These are phyloP conservation scores for Cicer cuneatum DNA, from an alignment of 306 rosid genomes.

Conservation along the genomic window DNA sequence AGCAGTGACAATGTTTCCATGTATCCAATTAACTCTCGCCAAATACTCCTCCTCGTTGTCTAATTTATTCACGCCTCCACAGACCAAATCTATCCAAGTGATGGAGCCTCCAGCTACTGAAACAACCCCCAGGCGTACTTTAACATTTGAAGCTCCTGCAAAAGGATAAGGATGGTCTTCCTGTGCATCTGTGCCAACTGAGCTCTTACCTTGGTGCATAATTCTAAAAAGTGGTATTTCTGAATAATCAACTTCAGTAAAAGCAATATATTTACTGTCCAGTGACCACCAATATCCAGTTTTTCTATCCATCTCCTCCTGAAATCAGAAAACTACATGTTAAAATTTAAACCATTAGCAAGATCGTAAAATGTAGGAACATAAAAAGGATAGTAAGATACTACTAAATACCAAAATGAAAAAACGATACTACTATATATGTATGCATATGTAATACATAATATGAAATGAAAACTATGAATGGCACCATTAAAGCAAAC, in stretches of 20 bases:
- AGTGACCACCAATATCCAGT: slow-evolving; percentile 98
- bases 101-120: slow-evolving; percentile 68
- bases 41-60: slow-evolving; percentile 78
- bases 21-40: slow-evolving; percentile 96
- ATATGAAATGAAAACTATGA: neutral
- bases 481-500: neutral
- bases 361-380: neutral
- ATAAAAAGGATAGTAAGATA: neutral
- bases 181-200: slow-evolving; percentile 84
- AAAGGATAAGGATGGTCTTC: slow-evolving; percentile 99
- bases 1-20: slow-evolving; percentile 72
- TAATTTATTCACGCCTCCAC: slow-evolving; percentile 64
- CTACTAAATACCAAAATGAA: neutral
- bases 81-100: slow-evolving; percentile 94
- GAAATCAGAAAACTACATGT: slow-evolving; percentile 46
- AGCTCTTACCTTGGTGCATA: slow-evolving; percentile 91
- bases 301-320: slow-evolving; percentile 99
- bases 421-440: neutral
- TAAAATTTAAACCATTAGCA: slow-evolving; percentile 15
- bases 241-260: slow-evolving; percentile 91
- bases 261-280: slow-evolving; percentile 85
- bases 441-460: neutral
- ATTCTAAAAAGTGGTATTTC: slow-evolving; percentile 90
- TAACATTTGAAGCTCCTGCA: slow-evolving; percentile 89
- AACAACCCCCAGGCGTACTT: slow-evolving; percentile 88